Evolutionary conservation across 2,329 filamentous ascomycete genomes (phyloP), one percentile per base, ranked within the genome.

Genomic region (Chaetomium sp.): DNA sequence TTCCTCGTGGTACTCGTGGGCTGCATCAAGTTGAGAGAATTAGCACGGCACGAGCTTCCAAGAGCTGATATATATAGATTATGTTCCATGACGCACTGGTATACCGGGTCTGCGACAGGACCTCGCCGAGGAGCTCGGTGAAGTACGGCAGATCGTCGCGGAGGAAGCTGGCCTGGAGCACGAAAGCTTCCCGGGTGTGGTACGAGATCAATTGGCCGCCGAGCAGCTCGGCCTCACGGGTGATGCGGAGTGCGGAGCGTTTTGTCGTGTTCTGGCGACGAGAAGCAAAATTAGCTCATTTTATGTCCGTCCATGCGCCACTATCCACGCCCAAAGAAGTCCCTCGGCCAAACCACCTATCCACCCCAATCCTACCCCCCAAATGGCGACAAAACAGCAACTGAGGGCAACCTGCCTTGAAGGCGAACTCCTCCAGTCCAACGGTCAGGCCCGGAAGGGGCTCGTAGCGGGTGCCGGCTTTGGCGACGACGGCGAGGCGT

Each of bases 71-170:
- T 27, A 38, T 40, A 12, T 9, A 12, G 37, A 40, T 12, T 11
- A 54, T 8, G 38, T 14, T 37, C 40, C 60, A 46, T 54, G 50
- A 72, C 83, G 75, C 75, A 88, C 85, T 79, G 62, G 85, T 84
- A 73, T 89, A 99, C 76, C 90, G 94, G 66, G 92, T 95, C 75
- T 89, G 79, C 59, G 87, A 85, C 68, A 94, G 80, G 67, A 96
- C 88, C 79, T 99, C 95, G 69, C 87, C 90, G 65, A 99, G 82
- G 63, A 99, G 81, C 79, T 99, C 94, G 68, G 91, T 84, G 74
- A 96, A 99, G 83, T 97, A 99, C 65, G 94, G 94, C 64, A 99
- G 85, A 72, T 99, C 91, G 71, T 94, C 86, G 71, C 90, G 86
- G 64, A 99, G 84, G 81, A 99, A 99, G 78, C 88, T 95, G 71